Base-by-base conservation (phyloP, 352 stramenopile genomes). In the Phytopythium cucurbitacearum region DNA sequence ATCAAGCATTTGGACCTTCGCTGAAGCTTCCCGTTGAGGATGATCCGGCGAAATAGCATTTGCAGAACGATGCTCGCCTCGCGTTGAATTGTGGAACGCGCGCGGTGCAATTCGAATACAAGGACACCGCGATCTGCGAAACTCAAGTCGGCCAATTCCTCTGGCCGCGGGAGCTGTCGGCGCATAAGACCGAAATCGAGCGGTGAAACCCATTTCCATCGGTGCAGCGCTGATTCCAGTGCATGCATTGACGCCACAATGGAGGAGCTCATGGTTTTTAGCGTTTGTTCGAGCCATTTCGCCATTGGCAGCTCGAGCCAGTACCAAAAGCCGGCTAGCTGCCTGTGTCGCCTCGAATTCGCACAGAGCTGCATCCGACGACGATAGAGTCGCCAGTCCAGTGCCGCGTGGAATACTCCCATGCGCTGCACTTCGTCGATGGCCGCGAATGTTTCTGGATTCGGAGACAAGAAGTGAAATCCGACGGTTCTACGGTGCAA, bases 301-400 rank as follows among this genome's bases (percentile, higher is more conserved):
- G 15, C 3, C 69, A 76, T 79, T 2, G 72, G 53, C 5, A 76
- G 39, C 12, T 75, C 67, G 7, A 82, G 46, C 69, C 69, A 80
- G 49, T 57, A 55, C 59, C 72, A 74, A 8, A 80, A 52, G 4
- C 66, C 61, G 21, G 64, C 67, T 32, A 51, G n/a, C 21, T 43
- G 61, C 28, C 60, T 65, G 21, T 28, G 21, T 28, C 21, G 21
- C 21, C 21, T 28, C 21, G 21, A 28, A 1, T 38, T 53, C 28
- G 49, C 36, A 43, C 67, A 70, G 37, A 56, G 50, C 7, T 53
- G 56, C 7, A 40, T 15, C 48, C 67, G 71, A 38, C 61, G 65
- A 4, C 39, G 52, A 33, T 36, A 58, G 43, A 80, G 37, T 16
- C 36, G 33, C 62, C 62, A 78, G 9, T 69, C 41, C 13, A 80